Evolutionary conservation across 345 rosid species (phyloP).

Genomic region (Populus davidiana): DNA sequence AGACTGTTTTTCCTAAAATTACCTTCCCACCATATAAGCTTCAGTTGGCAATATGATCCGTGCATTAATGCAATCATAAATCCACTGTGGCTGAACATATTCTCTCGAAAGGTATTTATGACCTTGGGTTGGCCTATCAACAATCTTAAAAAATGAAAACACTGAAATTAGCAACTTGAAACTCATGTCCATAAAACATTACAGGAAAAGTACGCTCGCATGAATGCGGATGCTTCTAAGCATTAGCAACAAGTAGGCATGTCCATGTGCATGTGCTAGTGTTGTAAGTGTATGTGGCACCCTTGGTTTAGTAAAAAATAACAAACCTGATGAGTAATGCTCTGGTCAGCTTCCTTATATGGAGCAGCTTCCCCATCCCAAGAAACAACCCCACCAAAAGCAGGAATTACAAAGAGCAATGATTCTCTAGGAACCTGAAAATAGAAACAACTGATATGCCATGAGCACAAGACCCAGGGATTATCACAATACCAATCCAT

Average conservation of each 20-base stretch:
- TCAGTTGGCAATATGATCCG: conserved; percentile 71
- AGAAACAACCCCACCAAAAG: conserved; percentile 92
- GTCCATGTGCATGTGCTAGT: not conserved
- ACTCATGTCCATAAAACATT: not conserved
- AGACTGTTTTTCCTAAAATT: no score
- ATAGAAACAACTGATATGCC: not conserved
- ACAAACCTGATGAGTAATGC: conserved; percentile 88
- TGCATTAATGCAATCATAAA: conserved; percentile 77
- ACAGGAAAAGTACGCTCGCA: not conserved
- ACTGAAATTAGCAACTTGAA: not conserved
- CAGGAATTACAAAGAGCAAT: conserved; percentile 77
- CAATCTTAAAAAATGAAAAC: conserved; percentile 52
- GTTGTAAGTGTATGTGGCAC: not conserved
- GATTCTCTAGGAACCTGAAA: conserved; percentile 94
- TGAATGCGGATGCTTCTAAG: not conserved
- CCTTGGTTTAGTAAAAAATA: not conserved
- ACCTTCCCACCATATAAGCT: conserved; percentile 18
- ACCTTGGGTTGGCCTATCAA: conserved; percentile 85
- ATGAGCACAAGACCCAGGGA: not conserved
- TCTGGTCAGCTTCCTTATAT: conserved; percentile 65
- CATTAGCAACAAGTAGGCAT: not conserved
- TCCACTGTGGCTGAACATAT: conserved; percentile 95
- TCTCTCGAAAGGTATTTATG: conserved; percentile 77
- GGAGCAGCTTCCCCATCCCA: conserved; percentile 99
- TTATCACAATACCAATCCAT: not conserved